phyloP scores from a whole-genome alignment of 2,329 filamentous ascomycete genomes.

The Fusarium bactridioides region DNA sequence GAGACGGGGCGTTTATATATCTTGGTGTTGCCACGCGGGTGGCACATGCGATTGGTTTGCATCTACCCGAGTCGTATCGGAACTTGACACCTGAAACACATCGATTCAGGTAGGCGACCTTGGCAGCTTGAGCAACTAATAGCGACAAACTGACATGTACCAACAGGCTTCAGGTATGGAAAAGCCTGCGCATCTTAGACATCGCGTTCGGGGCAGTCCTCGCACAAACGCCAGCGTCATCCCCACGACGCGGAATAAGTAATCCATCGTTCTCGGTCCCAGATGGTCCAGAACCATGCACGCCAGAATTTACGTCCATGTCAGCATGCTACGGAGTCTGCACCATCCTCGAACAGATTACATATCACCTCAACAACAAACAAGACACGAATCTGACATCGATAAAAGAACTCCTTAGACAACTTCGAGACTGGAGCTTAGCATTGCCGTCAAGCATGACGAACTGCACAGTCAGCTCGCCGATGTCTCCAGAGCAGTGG shows the following conservation, averaged over 20 bases:
- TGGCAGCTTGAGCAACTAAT: rapidly evolving
- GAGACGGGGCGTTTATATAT: background rate
- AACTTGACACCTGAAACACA: background rate
- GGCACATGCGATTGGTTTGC: background rate
- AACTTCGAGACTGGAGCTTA: background rate
- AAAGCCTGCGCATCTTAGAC: background rate
- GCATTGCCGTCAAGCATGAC: background rate
- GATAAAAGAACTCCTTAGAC: background rate
- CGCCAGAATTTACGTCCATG: background rate
- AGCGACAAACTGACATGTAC: rapidly evolving
- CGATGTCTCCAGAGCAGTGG: background rate
- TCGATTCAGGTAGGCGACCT: background rate
- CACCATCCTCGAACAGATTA: background rate
- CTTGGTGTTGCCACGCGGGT: background rate
- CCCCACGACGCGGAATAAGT: background rate
- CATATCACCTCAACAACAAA: background rate
- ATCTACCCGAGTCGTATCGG: background rate
- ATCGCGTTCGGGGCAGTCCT: background rate
- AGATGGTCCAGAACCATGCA: background rate
- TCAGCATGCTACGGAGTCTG: background rate
- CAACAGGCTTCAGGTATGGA: background rate
- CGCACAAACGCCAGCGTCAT: background rate
- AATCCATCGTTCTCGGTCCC: background rate
- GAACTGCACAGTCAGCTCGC: background rate
- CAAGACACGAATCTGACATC: background rate